Evolutionary conservation across 1,284 basidiomycete species (phyloP), one percentile per base, ranked within the genome.

Genomic region (Garcileccinum viscosum): DNA sequence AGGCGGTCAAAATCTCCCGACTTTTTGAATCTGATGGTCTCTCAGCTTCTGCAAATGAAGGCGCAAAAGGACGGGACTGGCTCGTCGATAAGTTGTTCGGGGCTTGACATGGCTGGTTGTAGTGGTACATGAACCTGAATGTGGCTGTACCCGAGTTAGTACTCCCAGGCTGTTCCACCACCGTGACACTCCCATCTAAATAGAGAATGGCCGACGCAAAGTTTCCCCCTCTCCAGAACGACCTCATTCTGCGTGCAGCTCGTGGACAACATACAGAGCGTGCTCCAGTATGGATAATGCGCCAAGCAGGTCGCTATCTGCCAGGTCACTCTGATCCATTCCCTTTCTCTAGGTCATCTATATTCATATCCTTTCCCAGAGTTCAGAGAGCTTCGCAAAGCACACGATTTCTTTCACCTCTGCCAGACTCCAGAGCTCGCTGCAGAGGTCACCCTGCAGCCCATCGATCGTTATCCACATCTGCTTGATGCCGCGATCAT

Each of bases 231-330:
- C 85, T 98, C 74, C 91, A 91, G 79, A 99, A 99, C 81, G 96
- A 99, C 79, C 86, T 98, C 65, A 81, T 98, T 61, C 82, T 99
- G 68, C 90, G 96, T 50, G 97, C 97, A 65, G 97, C 97, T 65
- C 83, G 89, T 80, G 93, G 96, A 17, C 91, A 97, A 82, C 86
- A 89, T 80, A 97, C 96, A 0, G 93, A 95, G 77, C 90, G 95
- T 68, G 95, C 97, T 4, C 97, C 97, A 17, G 96, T 98, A 70
- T 99, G 97, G 97, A 94, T 99, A 70, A 99, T 99, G 97, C 90
- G 98, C 40, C 97, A 99, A 81, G 98, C 98, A 27, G 97, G 97
- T 60, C 89, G 97, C 66, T 98, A 98, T 82, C 89, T 98, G 64
- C 96, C 96, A 81, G 96, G 95, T 95, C 77, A 81, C 86, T 58